These are phyloP conservation scores for Cryptosporidium viatorum DNA, from an alignment of 169 alveolate species.

Conservation along the genomic window DNA sequence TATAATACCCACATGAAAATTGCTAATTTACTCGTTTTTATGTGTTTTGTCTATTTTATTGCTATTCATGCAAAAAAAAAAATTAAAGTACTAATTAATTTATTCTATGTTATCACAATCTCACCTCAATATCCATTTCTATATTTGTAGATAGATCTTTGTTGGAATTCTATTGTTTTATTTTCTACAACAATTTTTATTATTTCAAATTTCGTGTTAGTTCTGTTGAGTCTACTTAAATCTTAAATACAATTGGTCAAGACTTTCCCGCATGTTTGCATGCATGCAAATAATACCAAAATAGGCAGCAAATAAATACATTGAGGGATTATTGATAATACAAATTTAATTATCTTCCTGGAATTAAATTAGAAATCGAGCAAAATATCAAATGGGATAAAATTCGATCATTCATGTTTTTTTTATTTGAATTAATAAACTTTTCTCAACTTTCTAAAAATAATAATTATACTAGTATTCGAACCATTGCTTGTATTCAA, in stretches of 20 bases:
- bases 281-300: constrained; percentile 10
- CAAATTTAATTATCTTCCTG: no score
- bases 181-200: neutral
- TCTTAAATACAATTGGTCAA: neutral
- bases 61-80: neutral
- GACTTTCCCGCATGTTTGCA: constrained; percentile 5
- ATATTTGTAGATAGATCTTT: neutral
- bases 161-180: neutral
- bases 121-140: no score
- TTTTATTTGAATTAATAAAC: no score
- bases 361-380: neutral
- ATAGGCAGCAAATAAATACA: neutral
- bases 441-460: no score
- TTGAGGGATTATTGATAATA: neutral
- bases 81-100: neutral
- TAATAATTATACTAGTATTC: no score
- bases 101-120: neutral
- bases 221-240: neutral
- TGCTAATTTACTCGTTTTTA: constrained; percentile 2
- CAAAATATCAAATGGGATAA: no score
- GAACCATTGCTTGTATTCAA: no score
- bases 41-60: constrained; percentile 40
- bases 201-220: neutral
- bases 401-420: no score
- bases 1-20: constrained; percentile 58